Conservation (phyloP, 2,329 filamentous ascomycete species). For the Colletotrichum echinochloae region DNA sequence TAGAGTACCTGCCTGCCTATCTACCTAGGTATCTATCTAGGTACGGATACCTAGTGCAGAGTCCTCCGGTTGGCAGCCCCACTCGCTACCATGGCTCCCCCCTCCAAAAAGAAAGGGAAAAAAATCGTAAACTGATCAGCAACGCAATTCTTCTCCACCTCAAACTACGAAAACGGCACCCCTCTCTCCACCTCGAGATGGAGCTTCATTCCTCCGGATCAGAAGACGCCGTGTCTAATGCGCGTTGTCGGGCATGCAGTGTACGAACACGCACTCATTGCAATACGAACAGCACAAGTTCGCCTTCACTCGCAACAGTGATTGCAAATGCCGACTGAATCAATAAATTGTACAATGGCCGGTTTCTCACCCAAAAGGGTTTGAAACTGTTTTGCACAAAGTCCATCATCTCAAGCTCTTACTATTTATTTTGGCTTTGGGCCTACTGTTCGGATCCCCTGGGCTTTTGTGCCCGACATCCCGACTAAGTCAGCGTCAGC, state of each 20-base stretch:
- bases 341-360: not conserved
- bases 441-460: conserved; percentile 1
- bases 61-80: too few species aligned
- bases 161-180: conserved; percentile 8
- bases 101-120: too few species aligned
- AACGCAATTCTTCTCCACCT: conserved; percentile 14
- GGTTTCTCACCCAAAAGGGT: not conserved
- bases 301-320: not conserved
- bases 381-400: not conserved
- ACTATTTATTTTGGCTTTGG: not conserved
- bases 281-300: not conserved
- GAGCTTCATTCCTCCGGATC: conserved; percentile 13
- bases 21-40: too few species aligned
- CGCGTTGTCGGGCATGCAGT: not conserved
- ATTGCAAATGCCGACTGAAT: not conserved
- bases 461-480: not conserved
- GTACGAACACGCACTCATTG: not conserved
- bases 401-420: not conserved
- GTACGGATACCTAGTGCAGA: too few species aligned
- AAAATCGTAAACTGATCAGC: too few species aligned
- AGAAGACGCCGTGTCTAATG: not conserved
- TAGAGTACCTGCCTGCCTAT: too few species aligned
- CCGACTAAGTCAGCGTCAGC: not conserved
- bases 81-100: too few species aligned
- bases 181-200: conserved; percentile 13